Evolutionary conservation across 495 filamentous ascomycete species (phyloP), one percentile per base, ranked within the genome.

Genomic region (Aspergillus saccharolyticus): DNA sequence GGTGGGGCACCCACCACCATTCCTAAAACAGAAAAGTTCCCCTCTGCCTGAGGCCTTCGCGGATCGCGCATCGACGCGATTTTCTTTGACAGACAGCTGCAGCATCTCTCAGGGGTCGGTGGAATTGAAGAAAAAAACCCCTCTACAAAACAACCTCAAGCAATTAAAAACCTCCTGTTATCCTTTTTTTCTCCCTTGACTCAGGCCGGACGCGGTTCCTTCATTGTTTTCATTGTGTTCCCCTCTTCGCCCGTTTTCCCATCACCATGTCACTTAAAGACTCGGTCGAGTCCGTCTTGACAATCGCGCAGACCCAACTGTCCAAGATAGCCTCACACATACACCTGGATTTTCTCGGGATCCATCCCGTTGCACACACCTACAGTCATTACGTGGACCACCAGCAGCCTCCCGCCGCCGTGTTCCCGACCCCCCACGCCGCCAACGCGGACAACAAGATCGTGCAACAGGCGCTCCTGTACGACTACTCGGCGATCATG

Each of bases 211-310:
- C n/a, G n/a, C n/a, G n/a, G n/a, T n/a, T n/a, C n/a, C n/a, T n/a
- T n/a, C n/a, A n/a, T n/a, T n/a, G n/a, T n/a, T n/a, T n/a, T 49
- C 46, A 25, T 49, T 49, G 46, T 49, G 20, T 20, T 20, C 21
- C 46, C 9, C 46, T 19, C 18, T 24, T 24, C n/a, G 7, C 24
- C 1, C 18, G 9, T 15, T 14, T 14, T 12, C 14, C 45, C 2
- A 18, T 10, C 47, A 30, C 16, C 47, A 50, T 50, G 47, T 15
- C 22, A 50, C 22, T 50, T 50, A 30, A 50, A 50, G 47, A 50
- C 47, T 28, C 22, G 20, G 15, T 50, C 22, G 47, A 50, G 47
- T 30, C 47, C 47, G 17, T 44, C 16, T 19, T 39, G 16, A 44
- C 52, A 4, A 44, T 42, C 21, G 42, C 42, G 18, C 20, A 2